Conservation (phyloP, 2,329 filamentous ascomycete genomes). For the Penicillium sp. region DNA sequence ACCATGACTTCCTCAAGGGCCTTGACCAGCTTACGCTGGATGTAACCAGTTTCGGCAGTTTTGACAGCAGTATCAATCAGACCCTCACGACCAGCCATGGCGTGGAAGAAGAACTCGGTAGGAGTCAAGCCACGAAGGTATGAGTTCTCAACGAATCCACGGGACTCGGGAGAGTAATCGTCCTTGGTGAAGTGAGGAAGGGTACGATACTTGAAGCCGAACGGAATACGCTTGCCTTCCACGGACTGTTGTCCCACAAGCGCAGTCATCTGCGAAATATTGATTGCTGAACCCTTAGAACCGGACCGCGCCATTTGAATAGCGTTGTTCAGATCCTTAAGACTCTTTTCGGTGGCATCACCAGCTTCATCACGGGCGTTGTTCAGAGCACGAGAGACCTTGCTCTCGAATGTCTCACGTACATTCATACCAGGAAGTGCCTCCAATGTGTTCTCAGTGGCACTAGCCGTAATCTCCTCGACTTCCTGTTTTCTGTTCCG, state of each 20-base stretch:
- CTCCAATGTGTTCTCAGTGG: conserved; percentile 84
- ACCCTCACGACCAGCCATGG: conserved; percentile 99
- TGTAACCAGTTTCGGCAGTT: conserved; percentile 98
- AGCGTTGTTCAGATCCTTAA: conserved; percentile 95
- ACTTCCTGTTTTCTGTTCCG: conserved; percentile 79
- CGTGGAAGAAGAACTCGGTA: conserved; percentile 98
- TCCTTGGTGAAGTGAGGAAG: conserved; percentile 98
- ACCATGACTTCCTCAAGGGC: conserved; percentile 96
- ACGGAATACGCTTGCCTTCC: conserved; percentile 97
- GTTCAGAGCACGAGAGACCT: conserved; percentile 91
- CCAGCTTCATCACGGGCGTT: conserved; percentile 94
- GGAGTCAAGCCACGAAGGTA: conserved; percentile 94
- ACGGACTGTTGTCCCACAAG: conserved; percentile 97
- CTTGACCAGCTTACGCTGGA: conserved; percentile 96
- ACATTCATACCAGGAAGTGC: conserved; percentile 98
- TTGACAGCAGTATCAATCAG: conserved; percentile 99
- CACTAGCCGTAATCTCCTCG: conserved; percentile 67
- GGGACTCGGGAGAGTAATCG: conserved; percentile 94
- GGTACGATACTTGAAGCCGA: conserved; percentile 97
- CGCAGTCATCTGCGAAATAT: conserved; percentile 99
- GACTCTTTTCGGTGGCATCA: conserved; percentile 82
- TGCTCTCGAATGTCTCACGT: conserved; percentile 95
- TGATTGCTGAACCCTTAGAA: conserved; percentile 98
- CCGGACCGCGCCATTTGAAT: conserved; percentile 94
- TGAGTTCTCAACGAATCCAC: conserved; percentile 98